Evolutionary conservation across 2,329 filamentous ascomycete genomes (phyloP).

Genomic region (Sarocladium brachiariae): DNA sequence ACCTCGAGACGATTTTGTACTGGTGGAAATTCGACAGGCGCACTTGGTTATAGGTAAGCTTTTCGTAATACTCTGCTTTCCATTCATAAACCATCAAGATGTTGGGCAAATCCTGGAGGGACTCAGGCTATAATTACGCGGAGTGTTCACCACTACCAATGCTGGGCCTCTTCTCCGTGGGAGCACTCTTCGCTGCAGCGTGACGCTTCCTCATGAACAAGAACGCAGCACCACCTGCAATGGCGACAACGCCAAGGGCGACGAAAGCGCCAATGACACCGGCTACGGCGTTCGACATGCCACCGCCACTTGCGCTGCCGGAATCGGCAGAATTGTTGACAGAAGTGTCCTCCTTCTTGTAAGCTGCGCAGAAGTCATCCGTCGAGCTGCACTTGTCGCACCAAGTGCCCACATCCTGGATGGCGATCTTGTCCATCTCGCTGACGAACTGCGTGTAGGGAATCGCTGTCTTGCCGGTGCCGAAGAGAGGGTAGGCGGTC

Average conservation of each 20-base stretch:
- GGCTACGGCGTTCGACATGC: slow-evolving; percentile 26
- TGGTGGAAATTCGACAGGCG: too few species aligned
- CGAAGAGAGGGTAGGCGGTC: slow-evolving; percentile 24
- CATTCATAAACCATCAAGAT: too few species aligned
- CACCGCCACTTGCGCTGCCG: slow-evolving; percentile 11
- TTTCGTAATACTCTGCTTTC: too few species aligned
- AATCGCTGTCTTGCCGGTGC: slow-evolving; percentile 20
- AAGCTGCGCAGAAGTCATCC: slow-evolving; percentile 25
- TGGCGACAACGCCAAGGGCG: slow-evolving; percentile 21
- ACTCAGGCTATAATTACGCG: neutral
- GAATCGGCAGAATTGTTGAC: slow-evolving; percentile 8
- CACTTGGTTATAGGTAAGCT: too few species aligned
- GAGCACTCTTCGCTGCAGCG: slow-evolving; percentile 18
- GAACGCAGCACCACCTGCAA: slow-evolving; percentile 16
- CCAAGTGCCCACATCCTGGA: slow-evolving; percentile 24
- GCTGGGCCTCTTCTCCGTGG: slow-evolving; percentile 8
- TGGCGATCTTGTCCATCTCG: slow-evolving; percentile 22
- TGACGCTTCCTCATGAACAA: slow-evolving; percentile 17
- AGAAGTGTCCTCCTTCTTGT: slow-evolving; percentile 15
- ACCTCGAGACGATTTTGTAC: too few species aligned
- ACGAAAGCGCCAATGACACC: slow-evolving; percentile 27
- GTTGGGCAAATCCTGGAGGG: too few species aligned
- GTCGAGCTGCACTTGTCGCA: slow-evolving; percentile 21
- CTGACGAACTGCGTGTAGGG: slow-evolving; percentile 21
- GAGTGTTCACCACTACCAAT: slow-evolving; percentile 3